Base-by-base conservation (phyloP, 768 basidiomycete species). In the Mycena leptocephala region DNA sequence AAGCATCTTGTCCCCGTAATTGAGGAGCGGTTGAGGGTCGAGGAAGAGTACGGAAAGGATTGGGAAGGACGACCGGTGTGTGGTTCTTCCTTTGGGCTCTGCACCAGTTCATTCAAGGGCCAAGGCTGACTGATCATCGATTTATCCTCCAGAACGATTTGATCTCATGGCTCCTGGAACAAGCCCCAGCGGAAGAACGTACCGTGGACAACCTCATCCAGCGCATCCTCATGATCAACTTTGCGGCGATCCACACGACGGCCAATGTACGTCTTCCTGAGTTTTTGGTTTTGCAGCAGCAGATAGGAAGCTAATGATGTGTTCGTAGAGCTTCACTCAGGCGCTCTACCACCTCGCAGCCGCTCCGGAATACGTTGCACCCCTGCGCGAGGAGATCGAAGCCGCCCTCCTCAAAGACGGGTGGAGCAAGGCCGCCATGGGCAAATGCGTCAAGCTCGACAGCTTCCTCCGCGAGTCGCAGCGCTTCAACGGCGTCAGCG, bases 121-220 rank as follows among this genome's bases (percentile, higher is more conserved):
- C n/a, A n/a, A n/a, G n/a, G n/a, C n/a, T n/a, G n/a, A n/a, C n/a
- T n/a, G n/a, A n/a, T 74, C 10, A n/a, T 35, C 16, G 1, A 28
- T 11, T 66, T 53, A 26, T 53, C 13, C 46, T n/a, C n/a, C n/a
- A 89, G 88, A 86, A 85, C 55, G 88, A 90, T 69, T 69, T 88
- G 72, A 80, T 89, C 1, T 83, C 84, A 64, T 90, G 89, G 88
- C 75, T 88, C 2, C 82, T 89, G 63, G 85, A 86, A 46, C 81
- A 81, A 24, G 87, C 86, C 0, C 48, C 75, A 11, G 81, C 77
- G 14, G 76, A 82, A n/a, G 83, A 86, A 43, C 73, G 73, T 18
- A 81, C 81, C 0, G 32, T 81, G 4, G 73, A 76, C 22, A 77
- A 78, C 3, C 73, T 88, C 7, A 82, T 82, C 5, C n/a, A 75